Evolutionary conservation across 2,329 filamentous ascomycete species (phyloP).

Genomic region (Pezicula neosporulosa): DNA sequence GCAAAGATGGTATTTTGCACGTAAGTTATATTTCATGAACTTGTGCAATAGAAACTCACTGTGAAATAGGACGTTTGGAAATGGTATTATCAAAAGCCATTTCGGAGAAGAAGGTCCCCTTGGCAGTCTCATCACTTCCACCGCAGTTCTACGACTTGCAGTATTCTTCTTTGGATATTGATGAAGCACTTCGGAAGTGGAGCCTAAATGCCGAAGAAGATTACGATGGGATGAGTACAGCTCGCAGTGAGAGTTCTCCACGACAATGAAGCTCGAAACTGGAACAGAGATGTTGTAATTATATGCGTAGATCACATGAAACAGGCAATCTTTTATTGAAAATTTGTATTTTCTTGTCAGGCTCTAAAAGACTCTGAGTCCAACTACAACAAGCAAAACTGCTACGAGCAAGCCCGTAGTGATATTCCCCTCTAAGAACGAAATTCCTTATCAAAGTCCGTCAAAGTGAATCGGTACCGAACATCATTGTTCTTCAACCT

Average conservation of each 20-base stretch:
- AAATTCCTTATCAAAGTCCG: background rate
- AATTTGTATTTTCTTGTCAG: too few species aligned
- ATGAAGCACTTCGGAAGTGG: conserved; percentile 7
- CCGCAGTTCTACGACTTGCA: conserved; percentile 13
- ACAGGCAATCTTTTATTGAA: too few species aligned
- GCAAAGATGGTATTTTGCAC: conserved; percentile 15
- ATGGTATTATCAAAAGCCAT: conserved; percentile 10
- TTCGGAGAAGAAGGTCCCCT: conserved; percentile 7
- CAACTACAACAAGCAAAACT: too few species aligned
- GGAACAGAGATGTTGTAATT: too few species aligned
- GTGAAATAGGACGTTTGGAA: conserved; percentile 3
- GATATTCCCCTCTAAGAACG: background rate
- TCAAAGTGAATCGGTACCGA: background rate
- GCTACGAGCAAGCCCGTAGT: too few species aligned
- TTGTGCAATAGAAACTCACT: too few species aligned
- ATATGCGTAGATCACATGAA: too few species aligned
- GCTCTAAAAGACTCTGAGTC: too few species aligned
- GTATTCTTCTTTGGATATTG: conserved; percentile 13
- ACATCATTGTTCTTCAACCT: background rate
- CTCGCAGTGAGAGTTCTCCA: background rate
- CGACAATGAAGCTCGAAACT: background rate
- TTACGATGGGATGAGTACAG: background rate
- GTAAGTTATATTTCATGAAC: background rate
- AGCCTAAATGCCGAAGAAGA: background rate
- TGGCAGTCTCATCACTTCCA: conserved; percentile 7